These are phyloP conservation scores for Dactylellina drechsleri DNA, from an alignment of 2,329 filamentous ascomycete genomes.

Conservation along the genomic window DNA sequence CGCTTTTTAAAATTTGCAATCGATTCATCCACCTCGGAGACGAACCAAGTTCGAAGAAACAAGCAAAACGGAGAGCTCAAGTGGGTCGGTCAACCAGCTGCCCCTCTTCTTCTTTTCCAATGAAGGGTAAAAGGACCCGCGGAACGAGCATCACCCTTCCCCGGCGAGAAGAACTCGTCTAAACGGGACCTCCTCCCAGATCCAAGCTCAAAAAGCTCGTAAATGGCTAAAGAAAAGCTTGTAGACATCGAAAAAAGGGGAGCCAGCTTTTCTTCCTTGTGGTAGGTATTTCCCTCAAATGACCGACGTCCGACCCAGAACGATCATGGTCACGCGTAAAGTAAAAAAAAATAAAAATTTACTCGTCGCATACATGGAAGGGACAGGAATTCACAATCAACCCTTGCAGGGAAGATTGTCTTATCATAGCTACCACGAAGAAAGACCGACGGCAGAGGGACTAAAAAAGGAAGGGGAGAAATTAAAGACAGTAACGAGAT, in stretches of 20 bases:
- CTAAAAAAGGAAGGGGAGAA: not conserved
- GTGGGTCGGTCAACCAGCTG: too few relatives aligned
- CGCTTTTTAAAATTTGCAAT: too few relatives aligned
- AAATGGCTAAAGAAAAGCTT: too few relatives aligned
- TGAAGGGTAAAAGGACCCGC: constrained; percentile 16
- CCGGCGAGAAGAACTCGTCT: constrained; percentile 50
- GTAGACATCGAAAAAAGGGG: constrained; percentile 22
- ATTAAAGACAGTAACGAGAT: not conserved
- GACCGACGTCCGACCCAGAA: too few relatives aligned
- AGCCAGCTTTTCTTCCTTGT: constrained; percentile 15
- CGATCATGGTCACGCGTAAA: constrained; percentile 44
- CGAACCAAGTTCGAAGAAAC: too few relatives aligned
- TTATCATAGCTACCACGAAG: not conserved
- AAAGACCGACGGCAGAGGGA: not conserved
- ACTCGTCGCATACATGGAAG: constrained; percentile 1
- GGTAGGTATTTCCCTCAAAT: constrained; percentile 40
- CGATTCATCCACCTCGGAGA: too few relatives aligned
- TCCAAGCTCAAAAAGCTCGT: not conserved
- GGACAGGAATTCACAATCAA: constrained; percentile 6
- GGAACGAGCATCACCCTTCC: constrained; percentile 50
- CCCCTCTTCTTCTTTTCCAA: constrained; percentile 2
- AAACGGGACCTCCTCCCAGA: constrained; percentile 28
- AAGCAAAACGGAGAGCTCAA: too few relatives aligned
- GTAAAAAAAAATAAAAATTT: constrained; percentile 4
- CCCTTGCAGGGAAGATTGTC: not conserved